Evolutionary conservation across 2,329 filamentous ascomycete genomes (phyloP), one percentile per base, ranked within the genome.

Genomic region (Sclerotinia spermophila): DNA sequence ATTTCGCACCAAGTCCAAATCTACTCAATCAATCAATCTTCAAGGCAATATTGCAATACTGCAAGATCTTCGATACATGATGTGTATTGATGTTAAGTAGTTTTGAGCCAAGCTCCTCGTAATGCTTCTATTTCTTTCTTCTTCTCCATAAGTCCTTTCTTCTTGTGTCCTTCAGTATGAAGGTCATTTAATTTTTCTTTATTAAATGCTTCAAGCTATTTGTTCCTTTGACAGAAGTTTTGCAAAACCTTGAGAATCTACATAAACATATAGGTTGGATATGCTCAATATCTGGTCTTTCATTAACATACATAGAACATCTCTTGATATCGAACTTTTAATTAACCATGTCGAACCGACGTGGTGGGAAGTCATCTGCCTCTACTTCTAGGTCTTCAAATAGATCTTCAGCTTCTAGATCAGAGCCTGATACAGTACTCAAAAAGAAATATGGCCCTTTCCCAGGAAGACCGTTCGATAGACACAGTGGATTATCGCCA

Each of bases 401-500:
- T 53, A 59, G 10, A 15, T 24, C 33, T 17, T 13, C 33, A 40
- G 56, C 24, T 53, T 53, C 48, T 5, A 19, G 8, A 5, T 4
- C 8, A 15, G 4, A 8, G 19, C 5, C 45, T n/a, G 45, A 66
- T 40, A 40, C 45, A 19, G 45, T 11, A 53, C 27, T 53, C 3
- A 66, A 53, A 53, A 27, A 24, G 17, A 66, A 66, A 53, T 66
- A 66, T 53, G 45, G 62, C 6, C 45, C 45, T 10, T 24, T 5
- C 24, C 62, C 62, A 6, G 45, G 45, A 53, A 30, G 8, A 24
- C n/a, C 45, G 27, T 21, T 24, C 3, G 62, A 66, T 42, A 66
- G n/a, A 13, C 62, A 66, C 19, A 66, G 62, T 21, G 62, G 62
- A 24, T 21, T 66, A 53, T 40, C 62, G 15, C 62, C 62, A 21